Conservation (phyloP, 345 rosid species). For the Cardiospermum halicacabum region DNA sequence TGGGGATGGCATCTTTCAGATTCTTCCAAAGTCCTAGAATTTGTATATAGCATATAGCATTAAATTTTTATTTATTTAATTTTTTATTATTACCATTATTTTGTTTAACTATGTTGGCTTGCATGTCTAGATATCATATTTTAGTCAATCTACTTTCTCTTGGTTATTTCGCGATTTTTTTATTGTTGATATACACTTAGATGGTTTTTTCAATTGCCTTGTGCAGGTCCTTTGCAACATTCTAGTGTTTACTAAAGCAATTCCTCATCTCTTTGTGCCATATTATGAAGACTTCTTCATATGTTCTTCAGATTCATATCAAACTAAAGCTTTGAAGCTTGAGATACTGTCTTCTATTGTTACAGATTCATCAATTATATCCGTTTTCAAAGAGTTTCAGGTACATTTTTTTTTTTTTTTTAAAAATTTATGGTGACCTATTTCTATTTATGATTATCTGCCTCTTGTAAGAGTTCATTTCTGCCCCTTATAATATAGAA, state of each 20-base stretch:
- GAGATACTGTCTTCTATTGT: constrained; percentile 81
- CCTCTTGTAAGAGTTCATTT: constrained; percentile 2
- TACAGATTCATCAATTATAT: constrained; percentile 60
- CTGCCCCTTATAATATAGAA: background rate
- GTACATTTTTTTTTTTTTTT: constrained; percentile 32
- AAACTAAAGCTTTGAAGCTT: constrained; percentile 82
- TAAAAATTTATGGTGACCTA: constrained; percentile 7
- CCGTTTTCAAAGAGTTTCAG: constrained; percentile 84
- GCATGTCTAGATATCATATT: background rate
- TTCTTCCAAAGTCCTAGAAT: background rate
- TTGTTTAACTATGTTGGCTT: background rate
- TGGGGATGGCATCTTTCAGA: background rate
- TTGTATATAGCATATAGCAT: background rate
- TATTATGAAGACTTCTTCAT: constrained; percentile 74
- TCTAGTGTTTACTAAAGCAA: constrained; percentile 77
- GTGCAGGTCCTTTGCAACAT: constrained; percentile 87
- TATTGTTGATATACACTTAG: constrained; percentile 4
- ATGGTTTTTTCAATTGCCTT: constrained; percentile 12
- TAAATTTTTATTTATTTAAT: background rate
- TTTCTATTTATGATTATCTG: constrained; percentile 4
- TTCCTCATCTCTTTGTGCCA: constrained; percentile 76
- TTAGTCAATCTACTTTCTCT: constrained; percentile 6
- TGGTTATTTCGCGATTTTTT: constrained; percentile 13
- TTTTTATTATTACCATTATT: too few species aligned
- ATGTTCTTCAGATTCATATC: constrained; percentile 69